Base-by-base conservation (phyloP, 129 eudicot genomes). In the Chrysanthemum seticuspe region DNA sequence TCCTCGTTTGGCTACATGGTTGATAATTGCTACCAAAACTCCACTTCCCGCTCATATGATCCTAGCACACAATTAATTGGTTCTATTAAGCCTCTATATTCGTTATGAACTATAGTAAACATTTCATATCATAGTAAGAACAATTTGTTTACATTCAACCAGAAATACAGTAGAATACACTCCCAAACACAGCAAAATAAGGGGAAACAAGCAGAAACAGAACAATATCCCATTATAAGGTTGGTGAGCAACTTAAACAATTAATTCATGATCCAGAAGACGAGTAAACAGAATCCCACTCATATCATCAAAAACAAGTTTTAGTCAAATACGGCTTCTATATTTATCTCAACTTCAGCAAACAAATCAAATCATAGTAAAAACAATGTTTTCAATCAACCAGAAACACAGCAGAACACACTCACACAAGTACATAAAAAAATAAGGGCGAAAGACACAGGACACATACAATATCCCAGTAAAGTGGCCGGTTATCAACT, bases 1-100 rank as follows among this genome's bases (percentile, higher is more conserved):
- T 92, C 81, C 86, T 82, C 13, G 86, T 73, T 62, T 89, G 98
- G 73, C 95, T 87, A 68, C 81, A 79, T 6, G 67, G 81, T 27
- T 47, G 83, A 77, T 81, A 63, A 64, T 70, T 85, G 82, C 89
- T 87, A 65, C 90, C 85, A 48, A 83, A 84, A 71, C 95, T 85
- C 78, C 76, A 74, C 76, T 80, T 63, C 58, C 81, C 82, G 67
- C 83, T 87, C 87, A 75, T 77, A 58, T 13, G 82, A 16, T 78
- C 87, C 96, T 92, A 75, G 10, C 69, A 82, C 80, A 63, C 55
- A 58, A 65, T 14, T 36, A 40, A 36, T 15, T 29, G 4, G 1
- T 55, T 29, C 61, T n/a, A 45, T 16, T 64, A 61, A 60, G 57
- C 55, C 59, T 48, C 36, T 14, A 19, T 34, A 63, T 5, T 52